Conservation (phyloP, 1,284 basidiomycete species). For the Rhodotorula sp. region DNA sequence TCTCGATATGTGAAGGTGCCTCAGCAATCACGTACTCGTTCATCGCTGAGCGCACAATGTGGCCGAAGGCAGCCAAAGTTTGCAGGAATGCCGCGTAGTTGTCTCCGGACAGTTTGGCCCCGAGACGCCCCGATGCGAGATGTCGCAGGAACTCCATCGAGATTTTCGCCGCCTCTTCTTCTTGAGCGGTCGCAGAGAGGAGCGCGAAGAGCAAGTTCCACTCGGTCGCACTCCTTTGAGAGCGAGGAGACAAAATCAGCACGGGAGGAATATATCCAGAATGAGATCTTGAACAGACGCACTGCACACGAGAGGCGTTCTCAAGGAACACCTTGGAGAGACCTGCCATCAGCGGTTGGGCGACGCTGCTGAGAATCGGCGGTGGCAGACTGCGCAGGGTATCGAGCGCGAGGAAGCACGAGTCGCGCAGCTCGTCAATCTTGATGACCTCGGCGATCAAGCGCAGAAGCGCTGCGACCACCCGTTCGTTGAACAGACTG, state of each 20-base stretch:
- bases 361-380: slow-evolving; percentile 73
- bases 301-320: slow-evolving; percentile 69
- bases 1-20: not conserved
- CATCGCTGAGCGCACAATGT: slow-evolving; percentile 51
- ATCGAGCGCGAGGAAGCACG: slow-evolving; percentile 90
- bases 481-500: slow-evolving; percentile 88
- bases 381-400: slow-evolving; percentile 76
- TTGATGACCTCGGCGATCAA: slow-evolving; percentile 75
- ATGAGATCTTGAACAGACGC: slow-evolving; percentile 24
- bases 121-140: slow-evolving; percentile 64
- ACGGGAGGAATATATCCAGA: not conserved
- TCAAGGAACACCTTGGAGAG: slow-evolving; percentile 74
- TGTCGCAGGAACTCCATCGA: slow-evolving; percentile 73
- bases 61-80: slow-evolving; percentile 83
- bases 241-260: slow-evolving; percentile 12
- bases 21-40: not conserved
- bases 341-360: slow-evolving; percentile 86
- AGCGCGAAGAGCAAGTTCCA: slow-evolving; percentile 91
- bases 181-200: slow-evolving; percentile 78
- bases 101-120: slow-evolving; percentile 64
- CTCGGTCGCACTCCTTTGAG: slow-evolving; percentile 80
- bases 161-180: slow-evolving; percentile 81
- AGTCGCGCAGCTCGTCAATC: slow-evolving; percentile 77
- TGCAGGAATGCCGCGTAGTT: slow-evolving; percentile 79
- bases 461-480: slow-evolving; percentile 82